Conservation (phyloP, 306 rosid species). For the Quercus glauca region DNA sequence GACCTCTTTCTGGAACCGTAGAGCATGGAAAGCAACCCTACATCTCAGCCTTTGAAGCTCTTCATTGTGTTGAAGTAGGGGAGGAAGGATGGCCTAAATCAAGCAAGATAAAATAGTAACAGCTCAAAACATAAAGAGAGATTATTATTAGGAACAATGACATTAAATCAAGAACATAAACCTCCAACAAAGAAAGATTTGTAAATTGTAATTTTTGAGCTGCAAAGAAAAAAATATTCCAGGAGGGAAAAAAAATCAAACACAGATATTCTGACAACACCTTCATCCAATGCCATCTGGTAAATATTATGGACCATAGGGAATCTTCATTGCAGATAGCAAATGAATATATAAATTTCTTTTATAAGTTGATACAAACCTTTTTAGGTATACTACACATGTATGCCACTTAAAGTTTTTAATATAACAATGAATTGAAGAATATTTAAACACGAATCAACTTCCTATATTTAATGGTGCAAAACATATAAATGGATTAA, state of each 20-base stretch:
- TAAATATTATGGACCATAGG: neutral
- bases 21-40: conserved; percentile 94
- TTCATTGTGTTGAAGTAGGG: conserved; percentile 43
- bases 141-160: neutral
- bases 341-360: neutral
- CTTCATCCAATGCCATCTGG: neutral
- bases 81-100: conserved; percentile 73
- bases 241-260: neutral
- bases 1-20: conserved; percentile 75
- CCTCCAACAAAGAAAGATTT: neutral
- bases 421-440: neutral
- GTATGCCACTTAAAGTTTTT: neutral
- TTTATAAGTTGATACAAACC: neutral
- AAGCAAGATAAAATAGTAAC: neutral
- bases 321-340: neutral
- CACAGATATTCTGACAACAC: neutral
- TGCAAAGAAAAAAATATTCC: neutral
- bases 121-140: neutral
- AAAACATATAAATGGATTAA: neutral
- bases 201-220: neutral
- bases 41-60: conserved; percentile 93
- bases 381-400: neutral
- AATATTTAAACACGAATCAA: neutral
- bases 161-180: neutral
- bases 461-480: neutral